Base-by-base conservation (phyloP, 306 rosid genomes). In the Cucumis cinereus region DNA sequence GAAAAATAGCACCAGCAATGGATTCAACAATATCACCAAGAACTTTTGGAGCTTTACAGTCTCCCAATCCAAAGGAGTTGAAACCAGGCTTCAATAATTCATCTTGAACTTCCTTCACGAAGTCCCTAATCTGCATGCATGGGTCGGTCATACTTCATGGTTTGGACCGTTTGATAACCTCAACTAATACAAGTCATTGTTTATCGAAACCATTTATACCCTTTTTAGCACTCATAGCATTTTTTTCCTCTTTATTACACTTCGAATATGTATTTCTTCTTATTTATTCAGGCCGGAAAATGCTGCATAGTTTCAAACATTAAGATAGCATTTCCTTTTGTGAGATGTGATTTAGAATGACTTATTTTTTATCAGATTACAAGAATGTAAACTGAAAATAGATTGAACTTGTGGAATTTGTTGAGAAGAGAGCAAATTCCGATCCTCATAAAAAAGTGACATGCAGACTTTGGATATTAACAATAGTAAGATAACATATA, bases 1-100 rank as follows among this genome's bases (percentile, higher is more conserved):
- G 99, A 83, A 92, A 94, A 77, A 94, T 85, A 74, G 99, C 92
- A 66, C 99, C 99, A 15, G 99, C 99, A 74, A 94, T 90, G 78
- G 99, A 94, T 86, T 94, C 99, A 57, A 94, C 88, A 82, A 94
- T 94, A 82, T 92, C 99, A 79, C 99, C 99, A 75, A 92, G 96
- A 85, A 94, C 99, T 87, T 94, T 94, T 61, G 99, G 99, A 82
- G 99, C 99, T 92, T 94, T 94, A 84, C 97, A 94, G 80, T 94
- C 99, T 81, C 99, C 96, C 85, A 94, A 83, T 66, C 99, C 99
- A 79, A 94, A 94, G 56, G 99, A 94, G 87, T 94, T 94, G 83
- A 94, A 90, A 53, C 95, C 99, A 19, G 99, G 97, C 80, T 92
- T 89, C 33, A 78, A 84, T 78, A 87, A 83, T 78, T 94, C 99